Base-by-base conservation (phyloP, 1,284 basidiomycete species). In the Fomitopsis pinicola region DNA sequence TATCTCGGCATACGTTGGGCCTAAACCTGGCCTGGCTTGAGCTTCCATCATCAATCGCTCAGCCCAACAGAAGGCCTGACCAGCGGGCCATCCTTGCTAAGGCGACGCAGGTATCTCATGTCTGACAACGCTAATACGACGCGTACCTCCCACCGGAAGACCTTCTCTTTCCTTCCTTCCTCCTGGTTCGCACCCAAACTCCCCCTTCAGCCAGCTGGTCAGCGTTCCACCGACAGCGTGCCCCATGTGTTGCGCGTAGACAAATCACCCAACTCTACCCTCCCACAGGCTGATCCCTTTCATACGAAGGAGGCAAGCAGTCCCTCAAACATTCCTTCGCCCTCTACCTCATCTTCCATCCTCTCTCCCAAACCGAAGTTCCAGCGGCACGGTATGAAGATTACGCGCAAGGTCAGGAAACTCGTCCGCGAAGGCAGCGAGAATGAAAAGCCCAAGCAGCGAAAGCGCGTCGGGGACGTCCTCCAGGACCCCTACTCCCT, bases 351-450 rank as follows among this genome's bases (percentile, higher is more conserved):
- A 44, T 61, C 42, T 48, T 59, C 62, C 22, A 59, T 66, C 17
- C 44, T 69, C 8, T 72, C 75, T 10, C 69, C 72, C n/a, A 75
- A 77, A 22, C 69, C 69, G 14, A 77, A 76, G 65, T 70, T 75
- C 9, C 38, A 40, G 38, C 38, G 12, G 17, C 67, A 77, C 33
- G 71, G 77, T 64, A 74, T 73, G 63, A 74, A 68, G 64, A 67
- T 80, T 55, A 62, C 80, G 60, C 76, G 75, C 66, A 79, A 80
- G 60, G 72, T 76, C 10, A 71, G 76, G 55, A 81, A 81, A 64
- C 67, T 81, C 46, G 78, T 77, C 64, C 74, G 71, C 52, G 62
- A 63, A 9, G 50, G 62, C 33, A 55, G 61, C 42, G 63, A 68
- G n/a, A 65, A 69, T 6, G 48, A 42, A 19, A 48, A 59, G 8